These are phyloP conservation scores for Leccinum fallax DNA, from an alignment of 1,284 basidiomycete species.

Conservation along the genomic window DNA sequence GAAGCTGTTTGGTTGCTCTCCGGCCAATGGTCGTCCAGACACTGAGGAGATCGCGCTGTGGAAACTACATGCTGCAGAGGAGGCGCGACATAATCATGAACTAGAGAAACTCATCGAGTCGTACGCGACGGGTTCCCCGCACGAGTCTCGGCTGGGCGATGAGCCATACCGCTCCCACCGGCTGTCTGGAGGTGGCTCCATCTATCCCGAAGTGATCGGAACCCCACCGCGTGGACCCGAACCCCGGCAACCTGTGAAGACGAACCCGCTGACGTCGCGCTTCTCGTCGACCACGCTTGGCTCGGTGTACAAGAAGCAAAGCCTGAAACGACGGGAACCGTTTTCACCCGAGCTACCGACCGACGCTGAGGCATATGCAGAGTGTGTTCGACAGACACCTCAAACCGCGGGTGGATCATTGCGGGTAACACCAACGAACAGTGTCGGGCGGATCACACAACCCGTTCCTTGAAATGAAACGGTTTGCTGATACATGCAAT, in stretches of 20 bases:
- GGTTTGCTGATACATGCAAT: constrained; percentile 9
- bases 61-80: constrained; percentile 50
- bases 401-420: constrained; percentile 20
- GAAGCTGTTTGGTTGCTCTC: constrained; percentile 54
- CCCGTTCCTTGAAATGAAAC: constrained; percentile 47
- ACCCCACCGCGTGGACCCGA: constrained; percentile 58
- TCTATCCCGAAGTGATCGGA: constrained; percentile 72
- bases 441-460: constrained; percentile 46
- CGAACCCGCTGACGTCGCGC: constrained; percentile 45
- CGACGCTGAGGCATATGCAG: constrained; percentile 63
- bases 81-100: constrained; percentile 51
- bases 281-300: constrained; percentile 48
- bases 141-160: constrained; percentile 28
- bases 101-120: constrained; percentile 54
- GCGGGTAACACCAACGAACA: constrained; percentile 39
- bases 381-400: constrained; percentile 42
- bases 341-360: constrained; percentile 40
- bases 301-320: constrained; percentile 30
- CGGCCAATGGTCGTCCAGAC: constrained; percentile 34
- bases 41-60: constrained; percentile 46
- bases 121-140: constrained; percentile 44
- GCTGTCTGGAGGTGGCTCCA: constrained; percentile 49
- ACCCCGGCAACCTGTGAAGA: constrained; percentile 65
- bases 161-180: constrained; percentile 39
- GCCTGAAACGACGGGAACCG: constrained; percentile 28